A percentile compares a stretch with the other conserved stretches of the same genome.
Evolutionary conservation across 352 stramenopile species (phyloP).

Genomic region (Phytophthora vignae): DNA sequence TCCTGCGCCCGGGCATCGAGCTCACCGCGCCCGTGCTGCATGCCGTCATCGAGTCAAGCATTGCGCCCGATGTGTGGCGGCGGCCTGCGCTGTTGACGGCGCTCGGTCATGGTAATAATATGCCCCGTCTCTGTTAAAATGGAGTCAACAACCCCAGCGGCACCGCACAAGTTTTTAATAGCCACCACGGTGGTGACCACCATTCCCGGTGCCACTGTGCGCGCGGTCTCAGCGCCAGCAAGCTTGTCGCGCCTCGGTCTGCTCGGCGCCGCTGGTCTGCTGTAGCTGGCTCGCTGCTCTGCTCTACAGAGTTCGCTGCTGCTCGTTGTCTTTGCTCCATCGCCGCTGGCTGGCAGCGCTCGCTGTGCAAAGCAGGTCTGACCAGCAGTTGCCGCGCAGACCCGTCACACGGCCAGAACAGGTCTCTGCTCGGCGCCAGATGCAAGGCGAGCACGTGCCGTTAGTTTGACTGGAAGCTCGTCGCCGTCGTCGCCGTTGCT

Average conservation of each 20-base stretch:
- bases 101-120: constrained; percentile 22
- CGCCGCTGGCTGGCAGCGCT: too few species aligned
- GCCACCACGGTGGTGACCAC: too few species aligned
- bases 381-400: constrained; percentile 8
- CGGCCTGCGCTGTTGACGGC: constrained; percentile 17
- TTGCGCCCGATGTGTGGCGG: constrained; percentile 3
- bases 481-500: too few species aligned
- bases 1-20: too few species aligned
- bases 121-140: constrained; percentile 8
- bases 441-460: constrained; percentile 8
- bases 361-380: background rate
- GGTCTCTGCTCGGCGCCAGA: constrained; percentile 12
- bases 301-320: too few species aligned
- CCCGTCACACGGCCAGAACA: constrained; percentile 9
- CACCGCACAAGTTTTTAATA: constrained; percentile 27
- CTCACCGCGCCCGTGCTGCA: too few species aligned
- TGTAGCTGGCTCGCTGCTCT: too few species aligned
- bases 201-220: constrained; percentile 18
- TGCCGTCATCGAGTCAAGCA: constrained; percentile 9
- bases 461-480: constrained; percentile 20
- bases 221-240: constrained; percentile 8
- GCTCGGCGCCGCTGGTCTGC: background rate
- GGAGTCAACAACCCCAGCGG: constrained; percentile 26
- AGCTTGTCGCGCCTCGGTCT: constrained; percentile 9
- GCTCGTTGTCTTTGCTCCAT: too few species aligned